A percentile compares a stretch with the other conserved stretches of the same genome.
Conservation (phyloP, 2,329 filamentous ascomycete species). For the Hypoxylon sp. region DNA sequence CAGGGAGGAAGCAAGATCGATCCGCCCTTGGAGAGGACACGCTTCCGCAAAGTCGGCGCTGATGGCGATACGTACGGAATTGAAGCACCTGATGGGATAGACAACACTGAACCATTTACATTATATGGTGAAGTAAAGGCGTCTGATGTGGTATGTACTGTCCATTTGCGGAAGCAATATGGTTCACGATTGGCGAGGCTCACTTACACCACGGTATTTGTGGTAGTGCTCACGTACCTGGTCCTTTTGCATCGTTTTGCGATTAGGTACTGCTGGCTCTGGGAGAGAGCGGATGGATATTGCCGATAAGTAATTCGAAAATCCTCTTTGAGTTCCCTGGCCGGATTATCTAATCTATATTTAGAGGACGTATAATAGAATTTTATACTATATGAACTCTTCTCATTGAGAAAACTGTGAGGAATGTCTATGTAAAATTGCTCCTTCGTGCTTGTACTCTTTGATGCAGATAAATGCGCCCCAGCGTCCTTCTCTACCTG, state of each 20-base stretch:
- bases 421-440: neutral
- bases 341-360: neutral
- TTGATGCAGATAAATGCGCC: neutral
- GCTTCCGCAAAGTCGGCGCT: constrained; percentile 26
- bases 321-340: neutral
- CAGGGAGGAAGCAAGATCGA: constrained; percentile 6
- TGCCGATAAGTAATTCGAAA: neutral
- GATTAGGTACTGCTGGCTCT: constrained; percentile 42
- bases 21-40: constrained; percentile 24
- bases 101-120: constrained; percentile 21
- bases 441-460: neutral
- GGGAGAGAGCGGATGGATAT: constrained; percentile 34
- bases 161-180: constrained; percentile 30
- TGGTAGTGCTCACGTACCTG: constrained; percentile 17
- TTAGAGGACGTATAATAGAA: neutral
- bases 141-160: constrained; percentile 18
- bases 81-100: constrained; percentile 26
- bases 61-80: constrained; percentile 31
- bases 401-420: neutral
- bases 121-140: constrained; percentile 30
- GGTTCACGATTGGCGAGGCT: constrained; percentile 23
- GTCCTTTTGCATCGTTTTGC: too few relatives aligned
- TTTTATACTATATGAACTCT: neutral
- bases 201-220: constrained; percentile 40
- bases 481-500: too few relatives aligned